A percentile compares a stretch with the other conserved stretches of the same genome.
Conservation (phyloP, 2,329 filamentous ascomycete genomes). For the Lizonia empirigonia region DNA sequence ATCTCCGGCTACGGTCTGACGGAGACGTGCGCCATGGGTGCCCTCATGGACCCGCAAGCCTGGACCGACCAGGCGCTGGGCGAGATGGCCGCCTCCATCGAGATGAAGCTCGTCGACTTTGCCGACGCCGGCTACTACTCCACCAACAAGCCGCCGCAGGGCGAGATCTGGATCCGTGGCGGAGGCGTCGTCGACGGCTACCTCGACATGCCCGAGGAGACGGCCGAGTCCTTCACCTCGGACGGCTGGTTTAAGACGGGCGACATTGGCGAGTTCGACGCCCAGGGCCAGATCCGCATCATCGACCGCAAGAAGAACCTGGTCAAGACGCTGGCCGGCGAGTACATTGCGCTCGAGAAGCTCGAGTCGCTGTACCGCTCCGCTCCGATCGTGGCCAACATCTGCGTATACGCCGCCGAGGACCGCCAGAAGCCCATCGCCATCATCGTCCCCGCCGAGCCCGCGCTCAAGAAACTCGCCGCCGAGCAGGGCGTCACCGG, state of each 20-base stretch:
- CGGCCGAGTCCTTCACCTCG: slow-evolving; percentile 71
- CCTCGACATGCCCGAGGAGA: slow-evolving; percentile 86
- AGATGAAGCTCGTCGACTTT: slow-evolving; percentile 91
- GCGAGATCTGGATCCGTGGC: slow-evolving; percentile 90
- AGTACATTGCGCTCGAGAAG: slow-evolving; percentile 96
- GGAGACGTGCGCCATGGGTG: slow-evolving; percentile 85
- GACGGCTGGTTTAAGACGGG: slow-evolving; percentile 98
- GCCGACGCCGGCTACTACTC: slow-evolving; percentile 85
- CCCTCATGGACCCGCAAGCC: slow-evolving; percentile 81
- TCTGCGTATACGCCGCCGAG: slow-evolving; percentile 82
- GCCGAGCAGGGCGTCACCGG: slow-evolving; percentile 66
- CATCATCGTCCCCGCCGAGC: slow-evolving; percentile 70
- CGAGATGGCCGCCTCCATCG: slow-evolving; percentile 75
- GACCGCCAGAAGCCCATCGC: slow-evolving; percentile 80
- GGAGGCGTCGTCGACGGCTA: slow-evolving; percentile 76
- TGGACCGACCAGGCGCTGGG: slow-evolving; percentile 81
- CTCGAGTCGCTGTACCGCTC: slow-evolving; percentile 90
- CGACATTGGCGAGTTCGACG: slow-evolving; percentile 89
- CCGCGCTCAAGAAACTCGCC: slow-evolving; percentile 62
- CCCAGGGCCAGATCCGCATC: slow-evolving; percentile 78
- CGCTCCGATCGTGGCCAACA: slow-evolving; percentile 76
- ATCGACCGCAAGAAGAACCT: slow-evolving; percentile 99
- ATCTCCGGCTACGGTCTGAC: slow-evolving; percentile 92
- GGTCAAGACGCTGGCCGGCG: slow-evolving; percentile 91
- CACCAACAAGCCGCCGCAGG: slow-evolving; percentile 78